These are phyloP conservation scores for Scutellaria barbata DNA, from an alignment of 257 asterid genomes.

Conservation along the genomic window DNA sequence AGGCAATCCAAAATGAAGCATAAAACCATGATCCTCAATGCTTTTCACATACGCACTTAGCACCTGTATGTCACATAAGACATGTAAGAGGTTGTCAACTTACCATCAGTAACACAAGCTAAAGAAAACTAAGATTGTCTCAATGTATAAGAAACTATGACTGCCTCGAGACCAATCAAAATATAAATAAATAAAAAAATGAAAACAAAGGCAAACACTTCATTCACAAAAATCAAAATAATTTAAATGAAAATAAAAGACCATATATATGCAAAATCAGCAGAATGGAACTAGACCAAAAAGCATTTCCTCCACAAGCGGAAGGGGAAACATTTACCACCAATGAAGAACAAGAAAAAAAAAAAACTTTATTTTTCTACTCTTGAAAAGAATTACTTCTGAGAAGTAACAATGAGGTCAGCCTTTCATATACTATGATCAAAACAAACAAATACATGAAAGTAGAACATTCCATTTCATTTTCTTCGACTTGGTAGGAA, in stretches of 20 bases:
- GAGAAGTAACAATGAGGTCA: neutral
- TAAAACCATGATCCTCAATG: slow-evolving; percentile 95
- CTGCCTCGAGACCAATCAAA: neutral
- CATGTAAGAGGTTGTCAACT: slow-evolving; percentile 14
- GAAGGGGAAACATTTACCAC: neutral
- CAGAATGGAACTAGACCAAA: neutral
- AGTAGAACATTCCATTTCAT: neutral
- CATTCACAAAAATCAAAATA: slow-evolving; percentile 1
- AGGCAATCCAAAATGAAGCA: slow-evolving; percentile 76
- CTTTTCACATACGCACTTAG: slow-evolving; percentile 84
- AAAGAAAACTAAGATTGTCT: slow-evolving; percentile 23
- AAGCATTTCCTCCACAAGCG: slow-evolving; percentile 1
- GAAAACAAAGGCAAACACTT: neutral
- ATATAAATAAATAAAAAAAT: neutral
- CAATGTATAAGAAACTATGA: slow-evolving; percentile 10
- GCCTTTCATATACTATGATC: neutral
- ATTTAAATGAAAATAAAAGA: neutral
- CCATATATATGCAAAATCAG: neutral
- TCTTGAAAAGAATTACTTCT: slow-evolving; percentile 1
- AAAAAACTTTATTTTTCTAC: neutral
- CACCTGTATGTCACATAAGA: slow-evolving; percentile 56
- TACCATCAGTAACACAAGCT: slow-evolving; percentile 10
- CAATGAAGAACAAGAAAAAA: neutral
- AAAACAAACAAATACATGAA: neutral
- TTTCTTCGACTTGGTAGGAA: neutral